phyloP scores from a whole-genome alignment of 2,329 filamentous ascomycete species.

The Trichoderma arundinaceum region DNA sequence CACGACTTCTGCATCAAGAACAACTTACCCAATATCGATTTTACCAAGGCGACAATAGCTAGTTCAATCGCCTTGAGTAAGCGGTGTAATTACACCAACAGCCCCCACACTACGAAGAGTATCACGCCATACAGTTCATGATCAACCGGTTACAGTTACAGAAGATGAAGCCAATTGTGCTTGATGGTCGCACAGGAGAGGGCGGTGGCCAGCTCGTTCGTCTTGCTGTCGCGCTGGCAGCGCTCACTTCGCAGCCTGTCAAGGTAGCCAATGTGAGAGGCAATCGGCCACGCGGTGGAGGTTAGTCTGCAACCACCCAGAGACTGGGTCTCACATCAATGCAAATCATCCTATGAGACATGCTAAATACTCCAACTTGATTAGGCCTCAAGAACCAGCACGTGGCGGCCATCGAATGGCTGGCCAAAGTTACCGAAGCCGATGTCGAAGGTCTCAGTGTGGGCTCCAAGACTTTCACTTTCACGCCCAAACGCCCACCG shows the following conservation, averaged over 20 bases:
- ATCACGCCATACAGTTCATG: background rate
- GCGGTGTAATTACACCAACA: background rate
- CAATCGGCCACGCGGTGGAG: conserved; percentile 50
- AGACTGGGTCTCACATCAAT: too few relatives aligned
- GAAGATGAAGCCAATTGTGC: conserved; percentile 47
- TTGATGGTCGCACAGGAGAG: conserved; percentile 64
- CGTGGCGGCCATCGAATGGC: conserved; percentile 59
- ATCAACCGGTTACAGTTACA: background rate
- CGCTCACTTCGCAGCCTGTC: conserved; percentile 60
- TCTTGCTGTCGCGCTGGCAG: conserved; percentile 60
- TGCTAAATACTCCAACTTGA: background rate
- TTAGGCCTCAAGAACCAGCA: conserved; percentile 67
- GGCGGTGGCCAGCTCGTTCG: conserved; percentile 67
- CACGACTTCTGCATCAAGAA: too few relatives aligned
- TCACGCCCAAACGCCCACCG: conserved; percentile 50
- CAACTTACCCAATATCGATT: too few relatives aligned
- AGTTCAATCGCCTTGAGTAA: too few relatives aligned
- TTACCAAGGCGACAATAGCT: too few relatives aligned
- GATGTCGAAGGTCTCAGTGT: conserved; percentile 56
- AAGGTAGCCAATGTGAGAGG: conserved; percentile 61
- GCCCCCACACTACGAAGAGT: background rate
- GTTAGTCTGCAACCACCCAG: conserved; percentile 34
- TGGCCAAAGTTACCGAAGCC: conserved; percentile 59
- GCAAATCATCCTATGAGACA: too few relatives aligned
- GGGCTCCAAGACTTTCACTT: conserved; percentile 58